Evolutionary conservation across 177 flowering plant genomes (phyloP).

Genomic region (Vitis hybrid): DNA sequence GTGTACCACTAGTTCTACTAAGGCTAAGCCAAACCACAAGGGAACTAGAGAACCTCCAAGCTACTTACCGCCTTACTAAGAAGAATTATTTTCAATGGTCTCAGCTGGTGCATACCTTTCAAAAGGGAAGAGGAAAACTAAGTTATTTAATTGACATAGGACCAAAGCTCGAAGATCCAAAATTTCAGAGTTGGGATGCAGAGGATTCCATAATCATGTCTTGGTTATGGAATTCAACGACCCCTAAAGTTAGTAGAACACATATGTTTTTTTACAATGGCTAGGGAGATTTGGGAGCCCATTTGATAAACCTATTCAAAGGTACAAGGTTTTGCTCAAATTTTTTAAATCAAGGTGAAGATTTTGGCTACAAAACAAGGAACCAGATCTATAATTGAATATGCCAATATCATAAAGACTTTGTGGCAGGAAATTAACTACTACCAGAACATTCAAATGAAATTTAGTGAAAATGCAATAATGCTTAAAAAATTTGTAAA

Average conservation of each 20-base stretch:
- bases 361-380: background rate
- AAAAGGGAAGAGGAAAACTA: background rate
- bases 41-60: too few species aligned
- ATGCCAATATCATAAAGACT: background rate
- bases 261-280: background rate
- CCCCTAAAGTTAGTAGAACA: background rate
- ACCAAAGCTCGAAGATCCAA: background rate
- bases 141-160: background rate
- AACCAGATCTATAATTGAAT: background rate
- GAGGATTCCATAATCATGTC: background rate
- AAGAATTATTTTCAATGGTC: background rate
- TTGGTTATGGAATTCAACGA: background rate
- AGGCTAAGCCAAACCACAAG: background rate
- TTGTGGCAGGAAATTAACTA: background rate
- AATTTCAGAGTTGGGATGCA: background rate
- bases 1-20: background rate
- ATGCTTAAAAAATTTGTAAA: too few species aligned
- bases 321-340: background rate
- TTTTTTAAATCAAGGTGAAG: background rate
- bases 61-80: background rate
- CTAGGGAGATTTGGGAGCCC: background rate
- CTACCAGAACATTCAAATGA: too few species aligned
- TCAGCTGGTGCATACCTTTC: background rate
- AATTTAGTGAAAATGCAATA: too few species aligned
- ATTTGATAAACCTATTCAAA: background rate